A percentile compares a stretch with the other conserved stretches of the same genome.
Evolutionary conservation across 2,329 filamentous ascomycete species (phyloP).

Genomic region (Diaporthe aspalathi): DNA sequence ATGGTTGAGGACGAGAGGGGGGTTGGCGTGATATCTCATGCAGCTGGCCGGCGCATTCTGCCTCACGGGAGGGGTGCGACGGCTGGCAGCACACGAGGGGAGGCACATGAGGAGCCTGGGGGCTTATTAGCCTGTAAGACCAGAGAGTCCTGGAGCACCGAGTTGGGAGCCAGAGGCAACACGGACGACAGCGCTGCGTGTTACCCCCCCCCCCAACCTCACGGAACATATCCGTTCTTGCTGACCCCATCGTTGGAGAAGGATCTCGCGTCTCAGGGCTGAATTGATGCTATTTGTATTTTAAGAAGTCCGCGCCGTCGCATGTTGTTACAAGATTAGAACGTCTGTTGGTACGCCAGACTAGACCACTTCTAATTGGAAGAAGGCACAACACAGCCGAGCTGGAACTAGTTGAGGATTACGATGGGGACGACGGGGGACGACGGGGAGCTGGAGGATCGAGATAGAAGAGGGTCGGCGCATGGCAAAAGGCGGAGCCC

Average conservation of each 20-base stretch:
- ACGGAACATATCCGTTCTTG: neutral
- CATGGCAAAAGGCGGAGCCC: conserved; percentile 6
- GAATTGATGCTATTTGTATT: conserved; percentile 14
- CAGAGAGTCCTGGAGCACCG: conserved; percentile 8
- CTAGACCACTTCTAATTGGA: neutral
- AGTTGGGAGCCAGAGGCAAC: neutral
- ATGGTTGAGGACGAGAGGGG: neutral
- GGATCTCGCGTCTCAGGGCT: neutral
- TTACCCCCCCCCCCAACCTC: no score
- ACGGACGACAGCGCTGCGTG: neutral
- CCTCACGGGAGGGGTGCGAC: conserved; percentile 3
- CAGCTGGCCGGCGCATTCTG: conserved; percentile 18
- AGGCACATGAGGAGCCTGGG: conserved; percentile 4
- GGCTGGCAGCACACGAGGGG: conserved; percentile 3
- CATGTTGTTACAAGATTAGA: conserved; percentile 18
- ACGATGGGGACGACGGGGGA: neutral
- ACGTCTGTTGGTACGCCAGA: conserved; percentile 7
- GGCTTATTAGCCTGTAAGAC: neutral
- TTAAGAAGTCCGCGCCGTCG: conserved; percentile 3
- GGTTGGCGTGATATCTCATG: conserved; percentile 19
- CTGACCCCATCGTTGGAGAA: conserved; percentile 8
- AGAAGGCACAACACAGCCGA: neutral
- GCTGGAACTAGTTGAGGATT: neutral
- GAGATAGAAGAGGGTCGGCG: conserved; percentile 23
- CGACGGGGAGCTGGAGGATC: neutral